Percentiles rank a stretch among this genome's conserved stretches.
These are phyloP conservation scores for Parastagonospora nodorum DNA, from an alignment of 2,329 filamentous ascomycete species.

Conservation along the genomic window DNA sequence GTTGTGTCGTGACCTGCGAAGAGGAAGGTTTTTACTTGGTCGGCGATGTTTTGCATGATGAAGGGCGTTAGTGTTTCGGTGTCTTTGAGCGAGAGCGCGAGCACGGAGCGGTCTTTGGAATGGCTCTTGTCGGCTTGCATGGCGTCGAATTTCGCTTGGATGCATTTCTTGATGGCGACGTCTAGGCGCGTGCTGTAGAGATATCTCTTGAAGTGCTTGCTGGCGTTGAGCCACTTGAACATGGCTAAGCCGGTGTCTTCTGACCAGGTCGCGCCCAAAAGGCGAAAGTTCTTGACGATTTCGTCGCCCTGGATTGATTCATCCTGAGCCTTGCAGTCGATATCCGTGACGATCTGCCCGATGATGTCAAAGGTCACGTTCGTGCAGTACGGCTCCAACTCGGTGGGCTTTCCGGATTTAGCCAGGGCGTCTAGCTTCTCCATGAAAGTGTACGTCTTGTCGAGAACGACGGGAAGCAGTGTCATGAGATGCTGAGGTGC, in stretches of 20 bases:
- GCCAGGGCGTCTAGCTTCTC: constrained; percentile 37
- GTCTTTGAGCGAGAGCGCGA: constrained; percentile 41
- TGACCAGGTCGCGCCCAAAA: constrained; percentile 24
- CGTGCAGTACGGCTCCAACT: constrained; percentile 37
- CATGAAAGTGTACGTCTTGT: constrained; percentile 43
- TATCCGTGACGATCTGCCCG: constrained; percentile 35
- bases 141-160: constrained; percentile 30
- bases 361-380: constrained; percentile 45
- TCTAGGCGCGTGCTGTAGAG: constrained; percentile 31
- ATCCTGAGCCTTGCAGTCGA: constrained; percentile 37
- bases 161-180: constrained; percentile 31
- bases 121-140: constrained; percentile 23
- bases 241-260: constrained; percentile 22
- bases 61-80: constrained; percentile 41
- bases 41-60: constrained; percentile 45
- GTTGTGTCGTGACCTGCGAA: constrained; percentile 57
- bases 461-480: constrained; percentile 40
- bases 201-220: constrained; percentile 18
- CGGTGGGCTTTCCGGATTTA: constrained; percentile 24
- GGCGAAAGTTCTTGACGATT: constrained; percentile 31
- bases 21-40: constrained; percentile 51
- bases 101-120: constrained; percentile 37
- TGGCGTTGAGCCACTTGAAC: constrained; percentile 29
- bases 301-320: constrained; percentile 21
- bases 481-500: constrained; percentile 42